phyloP scores from a whole-genome alignment of 73 alveolate species.

The Paramecium tetraurelia region DNA sequence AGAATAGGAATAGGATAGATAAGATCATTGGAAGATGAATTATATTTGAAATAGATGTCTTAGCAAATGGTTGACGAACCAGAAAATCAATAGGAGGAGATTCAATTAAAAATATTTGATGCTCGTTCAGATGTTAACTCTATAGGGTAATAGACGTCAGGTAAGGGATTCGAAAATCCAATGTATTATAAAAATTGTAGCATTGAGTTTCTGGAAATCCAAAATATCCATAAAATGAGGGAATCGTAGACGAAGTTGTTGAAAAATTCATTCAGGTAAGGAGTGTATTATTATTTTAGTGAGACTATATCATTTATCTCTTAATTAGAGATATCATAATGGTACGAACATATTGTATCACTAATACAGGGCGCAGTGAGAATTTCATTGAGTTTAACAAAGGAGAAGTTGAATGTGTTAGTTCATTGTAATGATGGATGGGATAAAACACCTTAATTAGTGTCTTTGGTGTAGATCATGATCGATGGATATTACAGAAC shows the following conservation, averaged over 20 bases:
- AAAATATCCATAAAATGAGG: conserved; percentile 93
- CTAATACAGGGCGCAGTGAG: conserved; percentile 51
- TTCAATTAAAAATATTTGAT: conserved; percentile 67
- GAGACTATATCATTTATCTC: conserved; percentile 29
- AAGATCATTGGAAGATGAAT: conserved; percentile 60
- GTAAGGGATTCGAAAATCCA: conserved; percentile 93
- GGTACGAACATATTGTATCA: conserved; percentile 57
- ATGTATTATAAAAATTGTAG: conserved; percentile 80
- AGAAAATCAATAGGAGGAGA: background rate
- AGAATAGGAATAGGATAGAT: conserved; percentile 49
- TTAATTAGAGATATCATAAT: conserved; percentile 50
- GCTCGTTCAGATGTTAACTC: conserved; percentile 94
- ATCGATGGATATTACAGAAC: conserved; percentile 95
- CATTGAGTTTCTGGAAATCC: conserved; percentile 86
- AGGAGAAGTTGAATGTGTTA: conserved; percentile 67
- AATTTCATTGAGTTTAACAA: conserved; percentile 36
- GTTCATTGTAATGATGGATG: conserved; percentile 99
- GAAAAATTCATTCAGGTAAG: conserved; percentile 22
- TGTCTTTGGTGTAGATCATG: conserved; percentile 80
- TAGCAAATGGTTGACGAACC: background rate
- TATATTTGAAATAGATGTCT: background rate
- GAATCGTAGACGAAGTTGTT: conserved; percentile 69
- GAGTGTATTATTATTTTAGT: background rate
- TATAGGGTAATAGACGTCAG: conserved; percentile 85
- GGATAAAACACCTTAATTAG: conserved; percentile 97